Evolutionary conservation across 2,329 filamentous ascomycete species (phyloP), one percentile per base, ranked within the genome.

Genomic region (Colletotrichum echinochloae): DNA sequence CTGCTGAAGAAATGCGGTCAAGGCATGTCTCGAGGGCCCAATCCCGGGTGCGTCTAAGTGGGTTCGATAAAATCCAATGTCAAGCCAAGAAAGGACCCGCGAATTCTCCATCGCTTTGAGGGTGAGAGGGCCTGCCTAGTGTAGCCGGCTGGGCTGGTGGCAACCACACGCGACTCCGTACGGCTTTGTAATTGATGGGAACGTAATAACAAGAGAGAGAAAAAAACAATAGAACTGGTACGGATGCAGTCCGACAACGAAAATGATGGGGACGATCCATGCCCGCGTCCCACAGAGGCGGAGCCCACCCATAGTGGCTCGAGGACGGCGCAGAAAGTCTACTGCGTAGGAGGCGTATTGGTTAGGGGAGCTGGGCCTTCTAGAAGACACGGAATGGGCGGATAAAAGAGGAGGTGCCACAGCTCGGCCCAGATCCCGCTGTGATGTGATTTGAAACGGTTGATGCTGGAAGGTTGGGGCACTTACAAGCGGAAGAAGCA

Each of bases 381-480:
- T 71, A 71, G 68, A 71, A 71, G 64, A 46, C 68, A 68, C 68
- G 57, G 57, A 71, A 71, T 51, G 52, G 57, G 39, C 64, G 68
- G 68, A 59, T 71, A 71, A 62, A 67, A 63, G 68, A 68, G 64
- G 68, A 71, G 68, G 68, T 54, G 51, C 67, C 57, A 67, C 67
- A 61, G 37, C 57, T 70, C 67, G 68, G 68, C 57, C 59, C 52
- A 71, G 64, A 62, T 71, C 59, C 68, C 57, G 68, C 68, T 54
- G 68, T 63, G 68, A 71, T 71, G 64, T 67, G 57, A 63, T 71
- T 62, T 71, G 68, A 71, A 71, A 71, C 68, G 64, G 68, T 59
- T 68, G 68, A 68, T 68, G 68, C 64, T 71, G 44, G 68, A 71
- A 63, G 57, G 49, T 61, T 52, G 64, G 67, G 37, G 46, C 68